These are phyloP conservation scores for Selaginella tamariscina DNA, from an alignment of 75 land plant genomes.

Conservation along the genomic window DNA sequence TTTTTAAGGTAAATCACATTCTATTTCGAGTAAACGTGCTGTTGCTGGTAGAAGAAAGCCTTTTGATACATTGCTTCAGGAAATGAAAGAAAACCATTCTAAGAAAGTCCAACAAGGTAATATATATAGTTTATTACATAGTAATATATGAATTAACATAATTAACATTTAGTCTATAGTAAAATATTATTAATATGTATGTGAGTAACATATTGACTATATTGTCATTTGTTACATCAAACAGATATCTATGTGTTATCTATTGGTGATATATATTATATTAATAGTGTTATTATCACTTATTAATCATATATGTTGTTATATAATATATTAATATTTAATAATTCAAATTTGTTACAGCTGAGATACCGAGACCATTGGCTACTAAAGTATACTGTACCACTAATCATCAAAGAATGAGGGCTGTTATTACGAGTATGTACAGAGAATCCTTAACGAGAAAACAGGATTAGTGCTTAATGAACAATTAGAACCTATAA, in stretches of 20 bases:
- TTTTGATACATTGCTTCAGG: constrained; percentile 26
- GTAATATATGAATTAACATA: too few species aligned
- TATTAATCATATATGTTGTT: too few species aligned
- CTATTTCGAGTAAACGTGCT: constrained; percentile 27
- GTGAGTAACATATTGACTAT: too few species aligned
- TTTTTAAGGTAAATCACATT: constrained; percentile 23
- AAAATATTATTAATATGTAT: too few species aligned
- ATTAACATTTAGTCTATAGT: too few species aligned
- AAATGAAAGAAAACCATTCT: constrained; percentile 17
- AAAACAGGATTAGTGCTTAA: background rate
- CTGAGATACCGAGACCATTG: background rate
- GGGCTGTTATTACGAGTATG: background rate
- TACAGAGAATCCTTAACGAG: background rate
- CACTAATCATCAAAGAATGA: background rate
- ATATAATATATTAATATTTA: background rate
- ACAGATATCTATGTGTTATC: too few species aligned
- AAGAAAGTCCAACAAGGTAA: background rate
- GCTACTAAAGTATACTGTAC: background rate
- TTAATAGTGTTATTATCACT: too few species aligned
- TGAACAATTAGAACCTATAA: background rate
- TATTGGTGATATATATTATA: too few species aligned
- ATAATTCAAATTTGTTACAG: background rate
- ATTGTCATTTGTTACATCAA: too few species aligned
- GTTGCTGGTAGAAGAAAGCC: constrained; percentile 20
- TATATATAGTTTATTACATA: too few species aligned